Evolutionary conservation across 2,329 filamentous ascomycete genomes (phyloP), one percentile per base, ranked within the genome.

Genomic region (Botryotinia calthae): DNA sequence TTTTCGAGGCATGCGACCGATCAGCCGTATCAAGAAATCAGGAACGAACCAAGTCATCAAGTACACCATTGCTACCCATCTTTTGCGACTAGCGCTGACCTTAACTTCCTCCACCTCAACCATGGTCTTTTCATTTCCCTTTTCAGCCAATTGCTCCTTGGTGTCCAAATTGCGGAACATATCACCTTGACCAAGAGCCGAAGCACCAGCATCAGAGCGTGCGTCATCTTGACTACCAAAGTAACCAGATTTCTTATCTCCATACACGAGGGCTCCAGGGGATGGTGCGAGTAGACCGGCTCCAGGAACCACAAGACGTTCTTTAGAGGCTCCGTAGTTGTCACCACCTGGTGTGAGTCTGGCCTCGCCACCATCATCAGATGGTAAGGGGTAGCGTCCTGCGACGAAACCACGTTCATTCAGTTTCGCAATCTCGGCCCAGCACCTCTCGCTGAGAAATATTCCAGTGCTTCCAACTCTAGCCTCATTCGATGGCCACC

Each of bases 161-260:
- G 95, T 98, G 77, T 98, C 95, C 12, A 98, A 86, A 79, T 98
- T 97, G 80, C 94, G 93, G 86, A 99, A 99, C 95, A 99, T 97
- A 81, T 99, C 96, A 12, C 96, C 95, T 70, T 89, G 93, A 65
- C 95, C 93, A 80, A 97, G 92, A 9, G 93, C 94, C n/a, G 95
- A 98, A 2, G 88, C 92, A 6, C 95, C 95, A 12, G 95, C 95
- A 69, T 99, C 96, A 44, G 96, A 98, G 61, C 94, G 93, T 12
- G 90, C 86, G 80, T 99, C 96, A 73, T 91, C 87, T 77, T 86
- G 90, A 73, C 83, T 85, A 70, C 91, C 92, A 78, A 98, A 98
- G 81, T 97, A 98, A 34, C 90, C 90, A 74, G 90, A 88, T 73
- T 87, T 87, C 81, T 94, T 94, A 82, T 98, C 95, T 51, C 87